phyloP scores from a whole-genome alignment of 306 rosid species.

The Morella rubra region DNA sequence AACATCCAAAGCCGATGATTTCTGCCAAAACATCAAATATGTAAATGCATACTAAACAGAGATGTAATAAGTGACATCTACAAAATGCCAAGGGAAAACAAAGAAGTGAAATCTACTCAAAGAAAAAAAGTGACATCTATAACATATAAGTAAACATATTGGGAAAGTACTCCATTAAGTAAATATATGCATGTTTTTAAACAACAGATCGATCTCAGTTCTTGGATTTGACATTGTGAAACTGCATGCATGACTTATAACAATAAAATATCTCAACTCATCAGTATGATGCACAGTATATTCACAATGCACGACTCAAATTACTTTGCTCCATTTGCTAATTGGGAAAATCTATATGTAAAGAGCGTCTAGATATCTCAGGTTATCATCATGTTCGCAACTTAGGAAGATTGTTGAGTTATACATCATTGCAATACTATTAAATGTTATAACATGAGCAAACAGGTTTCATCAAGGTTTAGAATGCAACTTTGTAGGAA shows the following conservation, averaged over 20 bases:
- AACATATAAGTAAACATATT: not conserved
- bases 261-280: not conserved
- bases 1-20: conserved; percentile 69
- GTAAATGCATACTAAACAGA: not conserved
- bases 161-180: not conserved
- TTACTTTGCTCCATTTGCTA: not conserved
- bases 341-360: not conserved
- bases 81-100: not conserved
- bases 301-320: not conserved
- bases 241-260: not conserved
- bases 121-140: too few species aligned
- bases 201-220: not conserved
- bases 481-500: not conserved
- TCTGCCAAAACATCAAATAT: conserved; percentile 49
- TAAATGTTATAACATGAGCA: not conserved
- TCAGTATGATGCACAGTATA: not conserved
- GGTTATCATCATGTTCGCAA: not conserved
- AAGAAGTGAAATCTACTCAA: too few species aligned
- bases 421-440: not conserved
- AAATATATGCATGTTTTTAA: not conserved
- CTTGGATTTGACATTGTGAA: not conserved
- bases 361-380: not conserved
- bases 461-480: not conserved
- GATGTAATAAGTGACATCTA: not conserved
- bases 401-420: not conserved